A percentile compares a stretch with the other conserved stretches of the same genome.
Evolutionary conservation across 345 rosid genomes (phyloP).

Genomic region (Capsella bursapastoris): DNA sequence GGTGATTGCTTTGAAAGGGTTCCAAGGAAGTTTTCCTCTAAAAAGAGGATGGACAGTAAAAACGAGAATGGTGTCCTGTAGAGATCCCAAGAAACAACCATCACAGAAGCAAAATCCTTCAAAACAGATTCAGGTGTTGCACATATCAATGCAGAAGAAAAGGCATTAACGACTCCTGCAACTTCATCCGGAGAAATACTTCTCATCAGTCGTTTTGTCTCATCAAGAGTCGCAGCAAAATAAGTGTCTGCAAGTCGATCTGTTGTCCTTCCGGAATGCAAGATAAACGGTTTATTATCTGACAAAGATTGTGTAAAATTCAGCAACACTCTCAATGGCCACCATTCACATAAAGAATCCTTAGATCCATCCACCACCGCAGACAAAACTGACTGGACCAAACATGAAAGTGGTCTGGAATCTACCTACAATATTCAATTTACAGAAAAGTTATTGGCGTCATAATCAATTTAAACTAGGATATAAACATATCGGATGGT

Average conservation of each 20-base stretch:
- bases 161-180: slow-evolving; percentile 55
- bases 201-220: slow-evolving; percentile 55
- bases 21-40: slow-evolving; percentile 57
- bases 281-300: slow-evolving; percentile 40
- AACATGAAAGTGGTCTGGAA: slow-evolving; percentile 62
- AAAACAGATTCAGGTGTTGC: slow-evolving; percentile 61
- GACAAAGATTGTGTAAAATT: slow-evolving; percentile 57
- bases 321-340: slow-evolving; percentile 71
- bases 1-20: slow-evolving; percentile 63
- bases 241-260: slow-evolving; percentile 52
- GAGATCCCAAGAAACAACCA: slow-evolving; percentile 59
- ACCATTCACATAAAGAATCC: slow-evolving; percentile 71
- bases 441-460: slow-evolving; percentile 36
- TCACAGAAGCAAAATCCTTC: slow-evolving; percentile 57
- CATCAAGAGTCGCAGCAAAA: slow-evolving; percentile 54
- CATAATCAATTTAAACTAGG: slow-evolving; percentile 1
- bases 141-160: slow-evolving; percentile 68
- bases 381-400: slow-evolving; percentile 71
- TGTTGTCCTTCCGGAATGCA: slow-evolving; percentile 44
- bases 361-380: slow-evolving; percentile 58
- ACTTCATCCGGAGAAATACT: slow-evolving; percentile 46
- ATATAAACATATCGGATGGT: slow-evolving; percentile 31
- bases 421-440: slow-evolving; percentile 63
- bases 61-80: slow-evolving; percentile 53
- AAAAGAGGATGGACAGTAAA: slow-evolving; percentile 58